Base-by-base conservation (phyloP, 495 filamentous ascomycete species). In the Podospora australis region DNA sequence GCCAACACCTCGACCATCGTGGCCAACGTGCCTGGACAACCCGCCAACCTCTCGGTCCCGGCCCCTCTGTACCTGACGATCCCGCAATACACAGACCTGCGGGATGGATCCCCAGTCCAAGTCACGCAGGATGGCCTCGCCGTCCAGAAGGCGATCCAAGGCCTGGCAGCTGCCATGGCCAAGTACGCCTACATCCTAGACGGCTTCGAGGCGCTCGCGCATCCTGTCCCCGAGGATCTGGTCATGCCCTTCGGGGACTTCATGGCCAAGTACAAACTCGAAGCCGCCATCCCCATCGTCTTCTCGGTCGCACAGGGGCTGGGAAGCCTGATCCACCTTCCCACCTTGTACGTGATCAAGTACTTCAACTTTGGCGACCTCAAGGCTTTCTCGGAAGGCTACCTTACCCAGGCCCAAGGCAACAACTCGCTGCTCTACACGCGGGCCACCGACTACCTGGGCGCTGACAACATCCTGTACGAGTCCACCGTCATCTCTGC, bases 201-300 rank as follows among this genome's bases (percentile, higher is more conserved):
- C 39, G 57, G 57, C 17, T 74, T 62, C 54, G 65, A 70, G 43
- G 42, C 64, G 19, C 57, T 66, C 46, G 28, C 69, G 17, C 55
- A 64, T 2, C 69, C 70, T 0, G 59, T 78, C 32, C 74, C 73
- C 10, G 65, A 55, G 3, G 72, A 75, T 22, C 60, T 78, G 13
- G 66, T 78, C 10, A 56, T 74, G 14, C 66, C 70, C 1, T 78
- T 70, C 47, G 61, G 61, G 9, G 52, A 77, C 17, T 75, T 78
- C 46, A 55, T 71, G 17, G 62, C 48, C 24, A 74, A 74, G 55
- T 62, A 63, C 49, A 29, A 49, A 36, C 36, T 63, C 17, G 20
- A 47, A 20, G 57, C 46, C 20, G 48, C 48, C 32, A 57, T 54
- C 67, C 64, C 46, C 40, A 53, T 48, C 41, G 49, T 63, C 35